phyloP scores from a whole-genome alignment of 139 green algal genomes.

The Chlamydomonas eustigma region DNA sequence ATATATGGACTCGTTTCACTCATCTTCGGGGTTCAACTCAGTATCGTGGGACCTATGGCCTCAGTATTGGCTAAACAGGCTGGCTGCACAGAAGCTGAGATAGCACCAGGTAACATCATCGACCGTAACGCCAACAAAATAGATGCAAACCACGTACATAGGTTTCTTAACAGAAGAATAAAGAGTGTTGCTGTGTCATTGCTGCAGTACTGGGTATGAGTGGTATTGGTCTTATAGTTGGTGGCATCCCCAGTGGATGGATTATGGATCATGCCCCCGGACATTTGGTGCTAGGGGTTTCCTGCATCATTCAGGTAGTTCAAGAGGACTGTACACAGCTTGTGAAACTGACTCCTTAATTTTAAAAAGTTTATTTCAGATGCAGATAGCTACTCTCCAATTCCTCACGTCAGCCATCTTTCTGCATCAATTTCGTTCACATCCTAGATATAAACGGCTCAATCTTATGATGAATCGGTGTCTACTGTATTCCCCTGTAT shows the following conservation, averaged over 20 bases:
- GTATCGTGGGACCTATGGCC: not conserved
- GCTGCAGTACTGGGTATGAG: not conserved
- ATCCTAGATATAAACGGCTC: not conserved
- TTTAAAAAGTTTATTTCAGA: not conserved
- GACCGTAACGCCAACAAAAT: not conserved
- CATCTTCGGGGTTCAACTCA: constrained; percentile 1
- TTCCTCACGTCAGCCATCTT: not conserved
- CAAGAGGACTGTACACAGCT: not conserved
- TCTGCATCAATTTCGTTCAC: not conserved
- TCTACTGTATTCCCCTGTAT: too few relatives aligned
- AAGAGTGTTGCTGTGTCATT: not conserved
- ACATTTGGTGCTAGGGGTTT: not conserved
- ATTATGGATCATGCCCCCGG: not conserved
- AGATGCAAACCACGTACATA: not conserved
- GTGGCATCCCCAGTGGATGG: constrained; percentile 4
- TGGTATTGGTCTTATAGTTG: not conserved
- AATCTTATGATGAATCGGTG: too few relatives aligned
- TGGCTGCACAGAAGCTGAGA: constrained; percentile 1
- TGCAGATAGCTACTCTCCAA: not conserved
- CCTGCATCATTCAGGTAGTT: not conserved
- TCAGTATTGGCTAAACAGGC: not conserved
- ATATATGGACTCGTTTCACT: constrained; percentile 5
- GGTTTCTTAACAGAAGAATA: not conserved
- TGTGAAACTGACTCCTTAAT: not conserved
- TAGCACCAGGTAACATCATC: not conserved